These are phyloP conservation scores for Podospora pseudoanserina DNA, from an alignment of 495 filamentous ascomycete species.

Conservation along the genomic window DNA sequence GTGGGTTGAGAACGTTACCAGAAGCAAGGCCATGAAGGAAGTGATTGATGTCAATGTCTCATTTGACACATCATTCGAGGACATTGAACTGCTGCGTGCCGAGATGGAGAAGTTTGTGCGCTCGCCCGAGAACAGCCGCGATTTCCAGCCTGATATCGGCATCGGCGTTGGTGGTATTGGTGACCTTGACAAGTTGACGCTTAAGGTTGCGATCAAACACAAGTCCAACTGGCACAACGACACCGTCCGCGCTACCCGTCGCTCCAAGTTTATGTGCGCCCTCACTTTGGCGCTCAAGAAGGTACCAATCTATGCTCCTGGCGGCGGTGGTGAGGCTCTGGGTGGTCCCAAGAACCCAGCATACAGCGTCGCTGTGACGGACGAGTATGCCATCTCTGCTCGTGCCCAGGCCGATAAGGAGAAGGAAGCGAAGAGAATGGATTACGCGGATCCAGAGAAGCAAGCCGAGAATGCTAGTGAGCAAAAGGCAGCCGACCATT, in stretches of 20 bases:
- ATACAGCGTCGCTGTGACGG: conserved; percentile 69
- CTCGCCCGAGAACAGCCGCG: conserved; percentile 81
- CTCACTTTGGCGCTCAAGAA: conserved; percentile 80
- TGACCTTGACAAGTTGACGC: conserved; percentile 81
- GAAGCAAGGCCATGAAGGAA: conserved; percentile 90
- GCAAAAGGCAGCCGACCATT: conserved; percentile 34
- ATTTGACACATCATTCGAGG: conserved; percentile 83
- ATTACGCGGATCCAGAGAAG: conserved; percentile 32
- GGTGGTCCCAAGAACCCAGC: conserved; percentile 66
- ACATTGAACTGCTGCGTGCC: conserved; percentile 73
- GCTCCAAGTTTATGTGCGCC: conserved; percentile 96
- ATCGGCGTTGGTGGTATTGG: conserved; percentile 75
- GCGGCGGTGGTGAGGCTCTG: conserved; percentile 62
- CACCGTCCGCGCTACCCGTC: conserved; percentile 70
- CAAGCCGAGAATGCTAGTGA: conserved; percentile 22
- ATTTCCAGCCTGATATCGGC: conserved; percentile 82
- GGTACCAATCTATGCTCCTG: conserved; percentile 81
- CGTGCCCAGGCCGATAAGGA: conserved; percentile 56
- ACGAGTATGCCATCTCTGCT: conserved; percentile 57
- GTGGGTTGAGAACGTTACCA: conserved; percentile 90
- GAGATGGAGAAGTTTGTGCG: conserved; percentile 82
- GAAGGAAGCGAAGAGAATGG: conserved; percentile 61
- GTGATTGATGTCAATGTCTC: conserved; percentile 70
- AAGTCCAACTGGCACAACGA: conserved; percentile 98
- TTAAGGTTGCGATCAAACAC: conserved; percentile 80